phyloP scores from a whole-genome alignment of 768 basidiomycete genomes.

The Termitomyces sp. region DNA sequence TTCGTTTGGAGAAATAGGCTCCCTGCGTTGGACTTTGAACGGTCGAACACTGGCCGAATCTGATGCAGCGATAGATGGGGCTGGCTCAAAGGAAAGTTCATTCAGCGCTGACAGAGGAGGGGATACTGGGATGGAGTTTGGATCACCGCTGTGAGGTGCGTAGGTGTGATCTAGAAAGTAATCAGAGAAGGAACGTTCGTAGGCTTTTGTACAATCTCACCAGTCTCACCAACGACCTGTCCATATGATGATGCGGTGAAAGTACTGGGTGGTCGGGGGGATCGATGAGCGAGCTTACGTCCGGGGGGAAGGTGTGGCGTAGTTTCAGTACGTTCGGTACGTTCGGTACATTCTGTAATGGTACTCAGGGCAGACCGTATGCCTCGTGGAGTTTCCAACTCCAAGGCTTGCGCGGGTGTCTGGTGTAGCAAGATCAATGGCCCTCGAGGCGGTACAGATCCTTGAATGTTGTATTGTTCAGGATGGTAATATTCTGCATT shows the following conservation, averaged over 20 bases:
- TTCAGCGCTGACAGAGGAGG: conserved; percentile 68
- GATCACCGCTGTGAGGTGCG: conserved; percentile 15
- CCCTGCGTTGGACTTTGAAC: conserved; percentile 40
- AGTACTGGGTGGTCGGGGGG: conserved; percentile 38
- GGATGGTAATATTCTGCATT: conserved; percentile 23
- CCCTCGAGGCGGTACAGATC: conserved; percentile 41
- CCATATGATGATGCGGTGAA: conserved; percentile 60
- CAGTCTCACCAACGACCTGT: conserved; percentile 50
- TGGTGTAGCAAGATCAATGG: conserved; percentile 61
- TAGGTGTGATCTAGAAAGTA: conserved; percentile 1
- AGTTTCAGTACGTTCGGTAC: conserved; percentile 63
- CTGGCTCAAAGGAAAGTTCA: conserved; percentile 56
- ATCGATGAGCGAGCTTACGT: conserved; percentile 38
- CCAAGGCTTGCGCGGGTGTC: conserved; percentile 29
- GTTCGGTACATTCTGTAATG: conserved; percentile 68
- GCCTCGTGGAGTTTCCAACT: conserved; percentile 26
- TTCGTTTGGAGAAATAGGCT: conserved; percentile 43
- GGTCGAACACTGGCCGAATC: conserved; percentile 37
- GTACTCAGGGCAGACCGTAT: conserved; percentile 50
- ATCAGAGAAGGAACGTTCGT: not conserved
- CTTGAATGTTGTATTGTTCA: conserved; percentile 17
- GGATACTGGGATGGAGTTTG: conserved; percentile 55
- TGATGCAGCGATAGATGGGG: conserved; percentile 52
- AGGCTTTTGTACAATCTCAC: not conserved
- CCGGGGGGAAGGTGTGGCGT: conserved; percentile 48